Base-by-base conservation (phyloP, 257 asterid species). In the Jasminum sambac region DNA sequence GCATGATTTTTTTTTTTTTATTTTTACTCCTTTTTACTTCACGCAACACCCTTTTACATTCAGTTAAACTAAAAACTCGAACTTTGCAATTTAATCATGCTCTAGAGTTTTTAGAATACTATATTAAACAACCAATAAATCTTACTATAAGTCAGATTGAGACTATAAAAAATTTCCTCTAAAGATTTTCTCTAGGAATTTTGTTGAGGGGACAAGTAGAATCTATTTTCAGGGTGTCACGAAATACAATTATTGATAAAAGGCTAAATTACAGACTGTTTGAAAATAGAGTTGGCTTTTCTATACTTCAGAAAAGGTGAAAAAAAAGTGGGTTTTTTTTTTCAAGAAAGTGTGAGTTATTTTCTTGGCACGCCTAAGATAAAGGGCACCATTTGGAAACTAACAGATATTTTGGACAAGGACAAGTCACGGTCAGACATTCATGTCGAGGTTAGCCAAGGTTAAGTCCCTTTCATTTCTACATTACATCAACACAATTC, bases 401-500 rank as follows among this genome's bases (percentile, higher is more conserved):
- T 38, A 57, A 41, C 62, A 39, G 38, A 41, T 59, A 36, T 16
- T 26, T 67, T 46, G 11, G 75, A 79, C 41, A 71, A 50, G 19
- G 73, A 84, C 78, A 46, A 69, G 72, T 74, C 88, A 74, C 40
- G 8, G 72, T 64, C 79, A 66, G 78, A 66, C 76, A 73, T 48
- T 46, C 63, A 24, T 69, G 84, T 81, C 81, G 23, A 74, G 66
- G 72, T 52, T 7, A 68, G 71, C 74, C 14, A 30, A 80, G 76
- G 83, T 65, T 26, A 38, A 10, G 86, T 83, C 79, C 12, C 67
- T 83, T 74, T 85, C 88, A 66, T 48, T n/a, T 48, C 58, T 48
- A 37, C 4, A 42, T 66, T 62, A 58, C 17, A 41, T 68, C 48
- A 14, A 42, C 6, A 25, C 17, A 19, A 37, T 42, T 39, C 26